Evolutionary conservation across 2,329 filamentous ascomycete genomes (phyloP), one percentile per base, ranked within the genome.

Genomic region (Beauveria brongniartii): DNA sequence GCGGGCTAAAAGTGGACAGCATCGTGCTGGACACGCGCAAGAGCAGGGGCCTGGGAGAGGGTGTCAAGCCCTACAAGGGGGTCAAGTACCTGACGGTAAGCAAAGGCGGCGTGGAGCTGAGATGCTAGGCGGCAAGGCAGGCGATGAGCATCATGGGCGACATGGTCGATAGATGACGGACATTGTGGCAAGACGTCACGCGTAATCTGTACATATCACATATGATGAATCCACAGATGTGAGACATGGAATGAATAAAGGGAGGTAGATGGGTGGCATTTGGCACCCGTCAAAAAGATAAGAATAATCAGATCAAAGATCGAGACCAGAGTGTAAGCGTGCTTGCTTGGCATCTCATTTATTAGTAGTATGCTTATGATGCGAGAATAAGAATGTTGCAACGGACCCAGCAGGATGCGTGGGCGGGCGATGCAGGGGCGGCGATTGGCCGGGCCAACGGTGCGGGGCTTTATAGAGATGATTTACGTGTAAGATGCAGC

Each of bases 61-160:
- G 89, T 2, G 86, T 97, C 44, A 95, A 92, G 75, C 94, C 94
- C 26, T 97, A 96, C 75, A 99, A 97, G 76, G 94, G 94, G 1
- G 94, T 99, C 66, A 99, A 99, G 76, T 99, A 99, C 74, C 73
- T 99, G 67, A 97, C 92, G 18, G 78, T 88, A 54, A 88, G 85
- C 69, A 84, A 84, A 64, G 81, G 82, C 16, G 85, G 85, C 24
- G 78, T 88, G 47, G 85, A 88, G 72, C 80, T 86, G 66, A 77
- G 85, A 67, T 87, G 85, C 70, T 85, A 53, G 53, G 22, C 2
- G 22, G 26, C 34, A 14, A 5, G 22, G 26, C 16, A 46, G 20
- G 12, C 43, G 43, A 22, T 12, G 10, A 22, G 20, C 18, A 16
- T 57, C 22, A n/a, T n/a, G 5, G 41, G n/a, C 44, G 24, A 41